A percentile compares a stretch with the other conserved stretches of the same genome.
These are phyloP conservation scores for Juncus effusus DNA, from an alignment of 176 grass and related monocot genomes.

Conservation along the genomic window DNA sequence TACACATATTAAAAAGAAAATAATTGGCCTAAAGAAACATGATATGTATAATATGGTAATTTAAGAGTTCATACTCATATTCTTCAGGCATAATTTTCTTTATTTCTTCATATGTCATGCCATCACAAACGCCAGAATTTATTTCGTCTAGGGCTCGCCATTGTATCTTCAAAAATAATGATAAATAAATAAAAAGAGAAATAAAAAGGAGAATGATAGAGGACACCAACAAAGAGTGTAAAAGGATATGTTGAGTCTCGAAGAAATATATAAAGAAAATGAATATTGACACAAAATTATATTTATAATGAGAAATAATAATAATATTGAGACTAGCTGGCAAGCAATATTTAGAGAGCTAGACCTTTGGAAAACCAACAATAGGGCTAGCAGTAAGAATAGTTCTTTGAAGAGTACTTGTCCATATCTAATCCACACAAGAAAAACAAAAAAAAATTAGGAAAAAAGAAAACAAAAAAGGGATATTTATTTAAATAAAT, in stretches of 20 bases:
- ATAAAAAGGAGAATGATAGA: conserved; percentile 16
- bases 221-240: conserved; percentile 10
- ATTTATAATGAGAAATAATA: too few relatives aligned
- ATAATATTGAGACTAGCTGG: too few relatives aligned
- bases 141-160: conserved; percentile 99
- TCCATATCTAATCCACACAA: conserved; percentile 71
- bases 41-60: not conserved
- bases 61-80: conserved; percentile 59
- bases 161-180: conserved; percentile 68
- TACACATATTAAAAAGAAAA: conserved; percentile 3
- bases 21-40: not conserved
- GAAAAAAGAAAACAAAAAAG: conserved; percentile 9
- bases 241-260: conserved; percentile 12
- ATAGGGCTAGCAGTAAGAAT: conserved; percentile 89
- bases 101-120: conserved; percentile 99
- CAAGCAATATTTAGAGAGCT: not conserved
- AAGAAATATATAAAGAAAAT: not conserved
- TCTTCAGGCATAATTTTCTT: conserved; percentile 96
- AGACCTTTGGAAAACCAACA: conserved; percentile 96
- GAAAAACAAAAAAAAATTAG: conserved; percentile 16
- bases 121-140: conserved; percentile 95
- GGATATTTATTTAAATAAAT: conserved; percentile 3
- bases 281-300: too few relatives aligned
- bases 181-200: conserved; percentile 15
- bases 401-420: conserved; percentile 97